Conservation (phyloP, 1,139 yeast genomes). For the Zygosaccharomyces sapae region DNA sequence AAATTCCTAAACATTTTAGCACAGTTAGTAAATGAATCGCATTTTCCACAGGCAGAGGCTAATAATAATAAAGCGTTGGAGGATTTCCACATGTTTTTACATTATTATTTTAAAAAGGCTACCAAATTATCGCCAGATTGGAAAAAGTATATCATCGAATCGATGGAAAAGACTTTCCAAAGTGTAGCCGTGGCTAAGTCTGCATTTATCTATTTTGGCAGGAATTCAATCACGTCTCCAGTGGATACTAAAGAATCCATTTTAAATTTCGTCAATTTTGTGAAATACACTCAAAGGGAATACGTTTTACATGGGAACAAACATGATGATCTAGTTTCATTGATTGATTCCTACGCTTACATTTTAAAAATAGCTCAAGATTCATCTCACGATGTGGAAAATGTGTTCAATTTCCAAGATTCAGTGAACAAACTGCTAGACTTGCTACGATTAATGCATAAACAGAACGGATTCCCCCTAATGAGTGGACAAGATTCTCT, state of each 20-base stretch:
- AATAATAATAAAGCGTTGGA: constrained; percentile 37
- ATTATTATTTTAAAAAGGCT: constrained; percentile 21
- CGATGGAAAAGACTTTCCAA: constrained; percentile 34
- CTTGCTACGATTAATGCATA: constrained; percentile 21
- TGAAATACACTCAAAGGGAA: constrained; percentile 27
- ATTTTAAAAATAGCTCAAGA: constrained; percentile 14
- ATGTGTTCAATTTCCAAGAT: constrained; percentile 18
- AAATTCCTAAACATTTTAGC: constrained; percentile 22
- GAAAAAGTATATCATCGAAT: constrained; percentile 26
- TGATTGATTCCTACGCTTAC: constrained; percentile 25
- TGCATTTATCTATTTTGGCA: constrained; percentile 26
- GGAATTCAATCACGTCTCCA: constrained; percentile 13
- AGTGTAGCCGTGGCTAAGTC: constrained; percentile 29
- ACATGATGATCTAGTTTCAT: constrained; percentile 27
- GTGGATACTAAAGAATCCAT: constrained; percentile 22
- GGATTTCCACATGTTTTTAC: constrained; percentile 31
- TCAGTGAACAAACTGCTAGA: constrained; percentile 12
- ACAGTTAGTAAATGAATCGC: constrained; percentile 25
- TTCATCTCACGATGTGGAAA: constrained; percentile 17
- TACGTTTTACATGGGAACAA: constrained; percentile 20
- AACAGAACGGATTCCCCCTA: constrained; percentile 18
- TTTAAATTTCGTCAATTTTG: constrained; percentile 30
- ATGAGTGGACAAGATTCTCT: constrained; percentile 20
- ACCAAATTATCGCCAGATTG: constrained; percentile 20
- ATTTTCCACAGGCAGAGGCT: constrained; percentile 46